Conservation (phyloP, 768 basidiomycete genomes). For the Dacryopinax spathularia region DNA sequence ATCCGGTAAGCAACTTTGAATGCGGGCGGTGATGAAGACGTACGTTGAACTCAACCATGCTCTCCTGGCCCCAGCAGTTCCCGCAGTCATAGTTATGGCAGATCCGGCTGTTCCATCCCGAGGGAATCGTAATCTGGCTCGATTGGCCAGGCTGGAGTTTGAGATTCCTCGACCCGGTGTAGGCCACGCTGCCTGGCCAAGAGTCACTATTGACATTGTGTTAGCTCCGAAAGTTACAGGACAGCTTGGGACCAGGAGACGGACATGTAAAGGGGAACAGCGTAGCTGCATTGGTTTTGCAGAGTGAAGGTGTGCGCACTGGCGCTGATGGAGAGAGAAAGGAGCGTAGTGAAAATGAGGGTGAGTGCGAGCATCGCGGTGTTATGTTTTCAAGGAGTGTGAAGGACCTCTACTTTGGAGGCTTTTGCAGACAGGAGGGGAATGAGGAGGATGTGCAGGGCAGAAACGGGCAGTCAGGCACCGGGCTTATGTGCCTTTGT, state of each 20-base stretch:
- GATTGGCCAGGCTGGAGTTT: background rate
- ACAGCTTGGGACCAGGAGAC: background rate
- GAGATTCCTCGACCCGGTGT: background rate
- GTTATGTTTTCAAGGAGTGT: background rate
- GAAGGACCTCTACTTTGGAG: background rate
- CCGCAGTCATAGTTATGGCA: constrained; percentile 1
- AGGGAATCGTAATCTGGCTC: background rate
- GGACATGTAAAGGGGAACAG: background rate
- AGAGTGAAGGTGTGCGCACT: background rate
- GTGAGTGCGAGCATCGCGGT: background rate
- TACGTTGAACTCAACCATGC: constrained; percentile 3
- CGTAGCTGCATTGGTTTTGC: background rate
- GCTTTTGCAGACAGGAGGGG: background rate
- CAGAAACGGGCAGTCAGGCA: too few relatives aligned
- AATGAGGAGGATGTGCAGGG: background rate
- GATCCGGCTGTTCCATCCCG: background rate
- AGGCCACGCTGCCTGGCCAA: background rate
- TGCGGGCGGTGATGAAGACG: background rate
- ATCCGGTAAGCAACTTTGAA: background rate
- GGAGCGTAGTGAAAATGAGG: background rate
- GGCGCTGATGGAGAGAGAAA: background rate
- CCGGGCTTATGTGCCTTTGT: too few relatives aligned
- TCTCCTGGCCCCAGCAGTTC: background rate
- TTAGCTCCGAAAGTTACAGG: background rate
- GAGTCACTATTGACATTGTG: background rate